Conservation (phyloP, 441 rosid species). For the Bocquillonia castaneifolia region DNA sequence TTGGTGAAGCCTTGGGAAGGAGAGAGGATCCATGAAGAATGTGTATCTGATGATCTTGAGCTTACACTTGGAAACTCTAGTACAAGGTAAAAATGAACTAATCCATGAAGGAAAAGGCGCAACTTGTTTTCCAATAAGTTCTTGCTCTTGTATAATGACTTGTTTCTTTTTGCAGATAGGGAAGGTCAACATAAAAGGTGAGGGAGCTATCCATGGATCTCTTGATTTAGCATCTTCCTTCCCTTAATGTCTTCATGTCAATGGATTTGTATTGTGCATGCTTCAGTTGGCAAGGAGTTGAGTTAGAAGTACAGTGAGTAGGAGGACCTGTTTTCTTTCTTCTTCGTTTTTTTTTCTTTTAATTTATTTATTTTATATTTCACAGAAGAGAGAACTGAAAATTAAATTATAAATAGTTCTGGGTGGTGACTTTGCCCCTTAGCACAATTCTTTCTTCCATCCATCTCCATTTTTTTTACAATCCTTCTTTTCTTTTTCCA, state of each 20-base stretch:
- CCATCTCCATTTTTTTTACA: not conserved
- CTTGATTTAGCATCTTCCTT: conserved; percentile 20
- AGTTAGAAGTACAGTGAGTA: conserved; percentile 40
- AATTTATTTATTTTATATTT: not conserved
- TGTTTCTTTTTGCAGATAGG: conserved; percentile 31
- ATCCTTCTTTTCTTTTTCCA: not conserved
- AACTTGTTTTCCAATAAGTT: not conserved
- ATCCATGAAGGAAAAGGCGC: not conserved
- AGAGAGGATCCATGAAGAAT: conserved; percentile 91
- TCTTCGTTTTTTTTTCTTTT: not conserved
- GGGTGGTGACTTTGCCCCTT: conserved; percentile 28
- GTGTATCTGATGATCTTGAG: conserved; percentile 79
- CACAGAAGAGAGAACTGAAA: conserved; percentile 24
- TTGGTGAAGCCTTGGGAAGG: conserved; percentile 96
- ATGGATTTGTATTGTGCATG: conserved; percentile 16
- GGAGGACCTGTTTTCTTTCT: conserved; percentile 25
- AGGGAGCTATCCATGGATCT: conserved; percentile 14
- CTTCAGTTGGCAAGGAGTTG: conserved; percentile 29
- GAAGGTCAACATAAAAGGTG: conserved; percentile 9
- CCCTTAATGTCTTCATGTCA: conserved; percentile 15
- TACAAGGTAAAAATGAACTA: conserved; percentile 48
- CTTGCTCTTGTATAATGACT: not conserved
- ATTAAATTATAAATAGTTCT: conserved; percentile 34
- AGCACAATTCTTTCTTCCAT: conserved; percentile 22
- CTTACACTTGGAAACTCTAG: conserved; percentile 84